phyloP scores from a whole-genome alignment of 225 moss, liverwort and hornwort genomes.

The Bryoerythrophyllum caledonicum region DNA sequence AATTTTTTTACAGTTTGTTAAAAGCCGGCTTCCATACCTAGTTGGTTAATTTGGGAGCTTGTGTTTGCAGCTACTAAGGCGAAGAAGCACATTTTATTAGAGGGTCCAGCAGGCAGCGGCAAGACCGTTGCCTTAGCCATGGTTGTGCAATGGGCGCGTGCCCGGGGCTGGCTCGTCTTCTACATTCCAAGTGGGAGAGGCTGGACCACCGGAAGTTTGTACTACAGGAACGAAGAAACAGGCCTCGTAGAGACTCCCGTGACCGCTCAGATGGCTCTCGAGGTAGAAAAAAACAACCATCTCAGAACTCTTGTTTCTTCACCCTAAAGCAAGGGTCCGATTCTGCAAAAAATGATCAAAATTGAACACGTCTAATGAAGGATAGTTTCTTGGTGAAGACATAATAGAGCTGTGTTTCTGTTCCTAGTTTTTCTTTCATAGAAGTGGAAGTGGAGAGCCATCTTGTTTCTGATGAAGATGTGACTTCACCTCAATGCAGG shows the following conservation, averaged over 20 bases:
- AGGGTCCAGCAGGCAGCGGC: conserved; percentile 81
- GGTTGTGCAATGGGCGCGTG: conserved; percentile 95
- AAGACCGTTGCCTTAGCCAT: conserved; percentile 92
- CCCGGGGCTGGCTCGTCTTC: conserved; percentile 94
- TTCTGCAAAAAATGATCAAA: background rate
- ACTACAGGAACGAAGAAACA: conserved; percentile 77
- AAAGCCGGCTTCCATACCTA: too few relatives aligned
- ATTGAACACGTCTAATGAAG: too few relatives aligned
- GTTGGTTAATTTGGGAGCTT: conserved; percentile 11
- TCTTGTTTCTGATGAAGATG: background rate
- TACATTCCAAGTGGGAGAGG: conserved; percentile 93
- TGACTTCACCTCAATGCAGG: conserved; percentile 42
- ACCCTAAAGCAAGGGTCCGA: background rate
- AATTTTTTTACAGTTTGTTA: too few relatives aligned
- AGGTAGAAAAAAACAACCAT: conserved; percentile 48
- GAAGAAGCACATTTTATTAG: conserved; percentile 78
- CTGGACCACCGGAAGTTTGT: conserved; percentile 90
- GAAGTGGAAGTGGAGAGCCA: background rate
- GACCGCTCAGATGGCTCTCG: conserved; percentile 81
- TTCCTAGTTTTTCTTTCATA: background rate
- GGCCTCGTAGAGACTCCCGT: conserved; percentile 83
- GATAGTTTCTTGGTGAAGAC: too few relatives aligned
- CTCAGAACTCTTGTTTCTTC: too few relatives aligned
- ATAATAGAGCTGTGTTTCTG: too few relatives aligned
- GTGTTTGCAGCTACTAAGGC: conserved; percentile 63